These are phyloP conservation scores for Parmales sp. DNA, from an alignment of 108 stramenopile genomes.

Conservation along the genomic window DNA sequence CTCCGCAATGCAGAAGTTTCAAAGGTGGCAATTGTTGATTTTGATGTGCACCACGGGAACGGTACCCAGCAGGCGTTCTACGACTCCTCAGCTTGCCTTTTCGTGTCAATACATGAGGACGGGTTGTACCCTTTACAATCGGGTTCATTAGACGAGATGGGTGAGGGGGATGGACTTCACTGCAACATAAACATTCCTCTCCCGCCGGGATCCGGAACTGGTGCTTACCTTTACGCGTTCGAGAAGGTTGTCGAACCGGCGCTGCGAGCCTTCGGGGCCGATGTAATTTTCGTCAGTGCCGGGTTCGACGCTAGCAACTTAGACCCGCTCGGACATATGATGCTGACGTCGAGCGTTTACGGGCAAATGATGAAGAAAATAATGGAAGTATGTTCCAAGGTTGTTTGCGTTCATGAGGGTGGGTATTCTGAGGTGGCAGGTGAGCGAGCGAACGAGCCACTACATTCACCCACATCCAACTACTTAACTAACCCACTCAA, in stretches of 20 bases:
- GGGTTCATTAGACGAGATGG: neutral
- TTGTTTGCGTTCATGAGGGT: conserved; percentile 45
- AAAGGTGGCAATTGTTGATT: conserved; percentile 42
- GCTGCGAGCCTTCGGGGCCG: conserved; percentile 29
- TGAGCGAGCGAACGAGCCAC: too few relatives aligned
- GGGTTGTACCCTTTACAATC: neutral
- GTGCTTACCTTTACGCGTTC: conserved; percentile 36
- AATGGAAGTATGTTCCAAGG: conserved; percentile 17
- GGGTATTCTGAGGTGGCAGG: conserved; percentile 22
- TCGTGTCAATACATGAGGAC: neutral
- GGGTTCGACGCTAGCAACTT: conserved; percentile 41
- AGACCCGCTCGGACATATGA: conserved; percentile 40
- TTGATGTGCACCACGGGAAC: conserved; percentile 52
- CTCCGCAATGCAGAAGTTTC: conserved; percentile 55
- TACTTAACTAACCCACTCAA: too few relatives aligned
- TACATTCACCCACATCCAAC: too few relatives aligned
- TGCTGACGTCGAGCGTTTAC: conserved; percentile 35
- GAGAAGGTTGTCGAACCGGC: conserved; percentile 35
- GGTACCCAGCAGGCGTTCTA: conserved; percentile 26
- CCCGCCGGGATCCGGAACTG: conserved; percentile 37
- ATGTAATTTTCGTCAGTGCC: conserved; percentile 35
- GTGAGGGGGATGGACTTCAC: conserved; percentile 13
- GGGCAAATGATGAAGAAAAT: conserved; percentile 20
- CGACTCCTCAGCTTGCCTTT: neutral
- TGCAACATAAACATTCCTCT: conserved; percentile 42